Conservation (phyloP, 2,329 filamentous ascomycete species). For the Diaporthe capsici region DNA sequence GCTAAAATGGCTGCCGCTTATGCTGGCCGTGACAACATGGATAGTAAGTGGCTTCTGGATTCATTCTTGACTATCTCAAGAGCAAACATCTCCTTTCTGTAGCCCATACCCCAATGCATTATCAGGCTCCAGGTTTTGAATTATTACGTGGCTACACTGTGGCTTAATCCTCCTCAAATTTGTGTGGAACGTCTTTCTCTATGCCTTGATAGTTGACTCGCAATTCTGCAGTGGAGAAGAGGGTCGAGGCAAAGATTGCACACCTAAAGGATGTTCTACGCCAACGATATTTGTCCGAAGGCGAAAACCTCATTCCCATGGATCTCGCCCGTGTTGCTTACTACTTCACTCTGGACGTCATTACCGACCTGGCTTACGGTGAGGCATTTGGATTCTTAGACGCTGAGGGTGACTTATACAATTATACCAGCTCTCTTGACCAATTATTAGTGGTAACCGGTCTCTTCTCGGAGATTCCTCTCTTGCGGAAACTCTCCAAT, state of each 20-base stretch:
- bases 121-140: too few species aligned
- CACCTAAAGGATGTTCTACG: not conserved
- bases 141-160: too few species aligned
- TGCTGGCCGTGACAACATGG: slow-evolving; percentile 9
- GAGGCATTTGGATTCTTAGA: slow-evolving; percentile 58
- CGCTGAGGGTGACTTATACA: slow-evolving; percentile 57
- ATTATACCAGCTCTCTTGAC: slow-evolving; percentile 57
- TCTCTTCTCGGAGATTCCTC: slow-evolving; percentile 53
- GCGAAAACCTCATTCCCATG: slow-evolving; percentile 43
- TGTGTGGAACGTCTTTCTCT: too few species aligned
- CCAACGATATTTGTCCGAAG: slow-evolving; percentile 10
- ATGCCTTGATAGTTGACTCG: not conserved
- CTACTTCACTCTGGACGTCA: slow-evolving; percentile 64
- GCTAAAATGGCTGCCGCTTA: slow-evolving; percentile 12
- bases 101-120: too few species aligned
- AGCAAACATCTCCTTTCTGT: too few species aligned
- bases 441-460: slow-evolving; percentile 58
- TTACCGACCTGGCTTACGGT: slow-evolving; percentile 61
- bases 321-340: slow-evolving; percentile 60
- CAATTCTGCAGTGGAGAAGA: not conserved
- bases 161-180: too few species aligned
- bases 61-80: too few species aligned
- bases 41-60: not conserved
- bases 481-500: not conserved
- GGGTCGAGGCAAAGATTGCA: not conserved